These are phyloP conservation scores for Cyclotella choctawhatcheeana DNA, from an alignment of 108 stramenopile species.

Conservation along the genomic window DNA sequence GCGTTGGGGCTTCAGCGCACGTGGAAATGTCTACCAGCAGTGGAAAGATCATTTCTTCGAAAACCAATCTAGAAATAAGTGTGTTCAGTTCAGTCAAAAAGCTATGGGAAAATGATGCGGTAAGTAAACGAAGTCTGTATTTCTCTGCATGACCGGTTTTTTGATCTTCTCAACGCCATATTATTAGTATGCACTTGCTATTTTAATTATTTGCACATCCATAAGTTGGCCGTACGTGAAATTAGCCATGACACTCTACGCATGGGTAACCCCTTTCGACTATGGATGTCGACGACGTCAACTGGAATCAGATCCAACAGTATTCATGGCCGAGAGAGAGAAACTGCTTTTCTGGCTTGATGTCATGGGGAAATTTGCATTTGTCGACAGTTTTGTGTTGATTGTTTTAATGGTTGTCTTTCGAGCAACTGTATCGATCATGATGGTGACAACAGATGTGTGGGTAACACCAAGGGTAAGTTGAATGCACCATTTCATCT, in stretches of 20 bases:
- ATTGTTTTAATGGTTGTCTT: background rate
- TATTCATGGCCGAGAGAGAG: conserved; percentile 1
- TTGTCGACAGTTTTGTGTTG: background rate
- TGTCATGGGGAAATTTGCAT: conserved; percentile 6
- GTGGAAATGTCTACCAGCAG: background rate
- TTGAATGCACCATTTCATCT: background rate
- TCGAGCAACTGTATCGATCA: background rate
- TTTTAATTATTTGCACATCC: conserved; percentile 7
- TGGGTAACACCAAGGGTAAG: conserved; percentile 4
- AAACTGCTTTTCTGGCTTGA: background rate
- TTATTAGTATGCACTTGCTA: background rate
- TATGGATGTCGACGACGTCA: conserved; percentile 6
- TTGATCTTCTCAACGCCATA: background rate
- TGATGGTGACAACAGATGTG: background rate
- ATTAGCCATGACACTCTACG: conserved; percentile 4
- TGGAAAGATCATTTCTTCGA: background rate
- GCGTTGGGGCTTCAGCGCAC: background rate
- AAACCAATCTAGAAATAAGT: background rate
- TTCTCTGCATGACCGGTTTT: background rate
- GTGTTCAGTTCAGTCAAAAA: background rate
- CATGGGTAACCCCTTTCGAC: background rate
- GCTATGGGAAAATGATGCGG: background rate
- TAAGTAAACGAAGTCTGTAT: background rate
- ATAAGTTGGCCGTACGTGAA: background rate
- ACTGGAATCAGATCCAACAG: background rate